Evolutionary conservation across 805 yeast genomes (phyloP).

Genomic region (Starmerella vitae): DNA sequence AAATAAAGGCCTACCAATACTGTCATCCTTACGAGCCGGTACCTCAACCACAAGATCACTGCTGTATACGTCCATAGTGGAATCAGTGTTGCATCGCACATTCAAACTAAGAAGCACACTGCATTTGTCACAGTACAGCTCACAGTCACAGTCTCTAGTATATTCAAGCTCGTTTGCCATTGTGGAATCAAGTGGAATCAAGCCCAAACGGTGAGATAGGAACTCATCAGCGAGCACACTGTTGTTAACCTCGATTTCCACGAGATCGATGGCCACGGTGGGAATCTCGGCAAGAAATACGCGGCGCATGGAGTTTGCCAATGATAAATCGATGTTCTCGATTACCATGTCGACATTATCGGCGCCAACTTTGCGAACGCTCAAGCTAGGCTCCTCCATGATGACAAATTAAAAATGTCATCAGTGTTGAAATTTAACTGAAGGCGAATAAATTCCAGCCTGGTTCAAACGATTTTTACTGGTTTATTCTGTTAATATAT

Average conservation of each 20-base stretch:
- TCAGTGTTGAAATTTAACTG: no score
- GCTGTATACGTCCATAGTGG: conserved; percentile 80
- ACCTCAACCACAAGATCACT: conserved; percentile 50
- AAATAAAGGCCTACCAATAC: conserved; percentile 81
- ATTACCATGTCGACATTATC: conserved; percentile 86
- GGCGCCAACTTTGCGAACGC: conserved; percentile 70
- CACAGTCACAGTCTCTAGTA: conserved; percentile 94
- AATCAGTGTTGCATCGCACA: conserved; percentile 81
- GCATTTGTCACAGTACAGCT: conserved; percentile 91
- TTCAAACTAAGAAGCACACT: conserved; percentile 74
- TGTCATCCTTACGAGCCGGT: conserved; percentile 28
- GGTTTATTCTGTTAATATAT: no score
- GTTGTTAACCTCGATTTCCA: conserved; percentile 84
- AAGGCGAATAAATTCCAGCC: no score
- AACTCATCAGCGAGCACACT: conserved; percentile 95
- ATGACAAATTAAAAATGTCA: background rate
- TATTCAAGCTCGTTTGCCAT: conserved; percentile 76
- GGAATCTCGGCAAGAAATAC: conserved; percentile 94
- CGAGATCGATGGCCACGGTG: conserved; percentile 92
- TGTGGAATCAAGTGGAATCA: conserved; percentile 73
- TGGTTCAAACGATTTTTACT: no score
- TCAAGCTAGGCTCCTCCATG: conserved; percentile 48
- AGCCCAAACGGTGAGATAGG: conserved; percentile 83
- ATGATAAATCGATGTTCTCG: conserved; percentile 71
- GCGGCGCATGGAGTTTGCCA: conserved; percentile 86